Evolutionary conservation across 129 eudicot genomes (phyloP).

Genomic region (Helianthus tuberosus): DNA sequence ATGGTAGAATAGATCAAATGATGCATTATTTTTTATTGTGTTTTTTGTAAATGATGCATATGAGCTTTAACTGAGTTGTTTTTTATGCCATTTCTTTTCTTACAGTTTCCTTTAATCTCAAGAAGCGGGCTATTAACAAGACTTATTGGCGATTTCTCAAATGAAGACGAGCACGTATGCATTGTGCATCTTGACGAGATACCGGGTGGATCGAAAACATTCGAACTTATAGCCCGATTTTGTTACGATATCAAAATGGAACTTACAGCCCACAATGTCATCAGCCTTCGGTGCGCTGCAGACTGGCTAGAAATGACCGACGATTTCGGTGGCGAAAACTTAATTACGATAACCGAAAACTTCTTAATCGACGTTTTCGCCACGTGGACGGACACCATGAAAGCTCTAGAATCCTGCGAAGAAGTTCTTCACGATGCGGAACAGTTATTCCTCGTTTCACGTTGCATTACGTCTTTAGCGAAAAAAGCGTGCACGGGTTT

Average conservation of each 20-base stretch:
- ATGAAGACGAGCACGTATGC: constrained; percentile 45
- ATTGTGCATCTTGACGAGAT: constrained; percentile 56
- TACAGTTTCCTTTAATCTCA: constrained; percentile 71
- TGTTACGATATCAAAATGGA: constrained; percentile 73
- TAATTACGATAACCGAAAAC: constrained; percentile 58
- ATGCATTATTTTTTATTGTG: not conserved
- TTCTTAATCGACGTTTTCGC: constrained; percentile 60
- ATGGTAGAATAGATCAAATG: not conserved
- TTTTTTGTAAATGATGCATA: not conserved
- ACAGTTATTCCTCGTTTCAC: constrained; percentile 59
- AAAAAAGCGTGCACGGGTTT: constrained; percentile 66
- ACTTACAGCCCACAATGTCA: constrained; percentile 68
- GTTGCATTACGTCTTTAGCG: constrained; percentile 80
- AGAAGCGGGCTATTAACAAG: constrained; percentile 64
- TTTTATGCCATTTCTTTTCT: not conserved
- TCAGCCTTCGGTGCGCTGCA: constrained; percentile 68
- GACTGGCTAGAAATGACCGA: constrained; percentile 79
- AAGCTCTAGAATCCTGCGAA: constrained; percentile 78
- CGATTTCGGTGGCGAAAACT: constrained; percentile 74
- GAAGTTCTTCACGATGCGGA: constrained; percentile 68
- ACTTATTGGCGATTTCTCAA: constrained; percentile 47
- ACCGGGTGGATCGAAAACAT: constrained; percentile 87
- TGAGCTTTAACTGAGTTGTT: not conserved
- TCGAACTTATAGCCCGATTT: constrained; percentile 70
- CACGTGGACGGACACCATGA: constrained; percentile 75